Base-by-base conservation (phyloP, 2,329 filamentous ascomycete genomes). In the Sordariomycetes sp. region DNA sequence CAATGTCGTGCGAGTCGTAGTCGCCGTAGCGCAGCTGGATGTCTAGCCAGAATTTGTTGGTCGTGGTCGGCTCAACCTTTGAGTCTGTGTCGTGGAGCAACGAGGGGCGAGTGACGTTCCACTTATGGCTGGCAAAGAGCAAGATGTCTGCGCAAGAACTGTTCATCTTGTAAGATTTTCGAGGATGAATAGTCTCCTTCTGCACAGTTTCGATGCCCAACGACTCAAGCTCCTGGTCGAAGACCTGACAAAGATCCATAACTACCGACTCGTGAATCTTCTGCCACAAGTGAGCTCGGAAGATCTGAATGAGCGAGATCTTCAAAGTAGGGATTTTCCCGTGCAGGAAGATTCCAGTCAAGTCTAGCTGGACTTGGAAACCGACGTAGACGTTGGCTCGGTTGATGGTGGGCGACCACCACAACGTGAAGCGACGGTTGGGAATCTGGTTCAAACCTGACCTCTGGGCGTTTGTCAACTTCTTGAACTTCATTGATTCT, bases 161-260 rank as follows among this genome's bases (percentile, higher is more conserved):
- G 70, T 98, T 98, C 92, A 98, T 98, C 76, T 98, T 98, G 76
- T 98, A 98, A 5, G 87, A 95, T 64, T 98, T 98, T 75, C 92
- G 77, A 34, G 92, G 92, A 67, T 98, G 92, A 39, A 98, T 98
- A 0, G 92, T 96, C 65, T 98, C 92, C 61, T 98, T 98, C 55
- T 98, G 92, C 5, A 96, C 92, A 3, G 87, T 93, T 60, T 98
- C 92, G 38, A 98, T 95, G 23, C 88, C 88, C 4, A 98, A 69
- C 21, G 92, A 87, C 58, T 98, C 92, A 28, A 98, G 66, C 55
- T 98, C 92, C 53, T 96, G 90, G 46, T 98, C 92, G 47, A 98
- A 94, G 11, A 98, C 92, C 55, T 98, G 93, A 48, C 92, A 96
- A 51, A 98, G 61, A 69, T 98, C 92, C 92, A 98, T 98, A 21